Conservation (phyloP, 352 stramenopile species). For the Globisporangium cylindrosporum region DNA sequence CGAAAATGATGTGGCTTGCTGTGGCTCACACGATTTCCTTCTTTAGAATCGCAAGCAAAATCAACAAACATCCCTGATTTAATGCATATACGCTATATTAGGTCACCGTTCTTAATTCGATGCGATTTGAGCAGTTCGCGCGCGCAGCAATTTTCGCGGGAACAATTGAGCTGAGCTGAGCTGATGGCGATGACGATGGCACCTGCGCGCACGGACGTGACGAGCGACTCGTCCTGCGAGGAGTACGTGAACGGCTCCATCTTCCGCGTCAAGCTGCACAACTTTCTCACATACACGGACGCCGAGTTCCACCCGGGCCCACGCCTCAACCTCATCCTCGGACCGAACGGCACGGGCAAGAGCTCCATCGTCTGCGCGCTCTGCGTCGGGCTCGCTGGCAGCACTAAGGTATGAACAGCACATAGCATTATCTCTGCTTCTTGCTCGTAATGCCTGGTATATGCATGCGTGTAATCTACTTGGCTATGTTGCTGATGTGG, state of each 20-base stretch:
- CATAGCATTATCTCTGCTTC: not conserved
- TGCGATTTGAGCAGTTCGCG: conserved; percentile 2
- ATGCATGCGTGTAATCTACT: not conserved
- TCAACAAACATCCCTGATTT: too few species aligned
- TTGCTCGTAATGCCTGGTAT: not conserved
- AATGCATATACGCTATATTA: not conserved
- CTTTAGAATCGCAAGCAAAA: too few species aligned
- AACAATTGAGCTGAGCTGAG: conserved; percentile 22
- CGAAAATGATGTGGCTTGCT: too few species aligned
- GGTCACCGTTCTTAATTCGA: not conserved
- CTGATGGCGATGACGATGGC: conserved; percentile 10
- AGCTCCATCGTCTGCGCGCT: conserved; percentile 96
- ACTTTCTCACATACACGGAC: conserved; percentile 94
- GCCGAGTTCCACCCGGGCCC: conserved; percentile 89
- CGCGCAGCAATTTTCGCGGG: conserved; percentile 36
- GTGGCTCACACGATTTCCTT: too few species aligned
- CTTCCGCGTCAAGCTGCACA: conserved; percentile 89
- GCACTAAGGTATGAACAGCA: conserved; percentile 69
- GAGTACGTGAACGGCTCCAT: conserved; percentile 88
- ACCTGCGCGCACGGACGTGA: conserved; percentile 25
- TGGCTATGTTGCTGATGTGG: not conserved
- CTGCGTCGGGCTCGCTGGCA: conserved; percentile 94
- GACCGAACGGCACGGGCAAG: conserved; percentile 96
- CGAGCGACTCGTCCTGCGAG: conserved; percentile 33
- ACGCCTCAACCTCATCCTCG: conserved; percentile 97